These are phyloP conservation scores for Chenopodium suecicum DNA, from an alignment of 148 eudicot species.

Conservation along the genomic window DNA sequence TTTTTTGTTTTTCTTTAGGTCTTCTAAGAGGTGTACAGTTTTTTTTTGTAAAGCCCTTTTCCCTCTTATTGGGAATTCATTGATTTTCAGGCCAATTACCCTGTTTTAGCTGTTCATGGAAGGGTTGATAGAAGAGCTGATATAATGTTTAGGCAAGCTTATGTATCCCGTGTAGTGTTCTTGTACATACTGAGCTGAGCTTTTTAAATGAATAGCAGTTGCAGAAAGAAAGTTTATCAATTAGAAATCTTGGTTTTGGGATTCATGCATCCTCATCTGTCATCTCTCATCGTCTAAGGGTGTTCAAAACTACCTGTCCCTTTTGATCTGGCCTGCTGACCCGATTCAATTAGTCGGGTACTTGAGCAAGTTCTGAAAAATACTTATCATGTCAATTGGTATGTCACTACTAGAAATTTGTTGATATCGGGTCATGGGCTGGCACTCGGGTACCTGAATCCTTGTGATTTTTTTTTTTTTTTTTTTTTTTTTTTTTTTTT, in stretches of 20 bases:
- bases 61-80: background rate
- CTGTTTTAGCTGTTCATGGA: constrained; percentile 15
- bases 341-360: too few relatives aligned
- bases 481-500: too few relatives aligned
- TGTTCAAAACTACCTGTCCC: too few relatives aligned
- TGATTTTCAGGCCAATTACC: constrained; percentile 13
- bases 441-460: too few relatives aligned
- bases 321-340: too few relatives aligned
- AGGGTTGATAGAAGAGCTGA: constrained; percentile 4
- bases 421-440: too few relatives aligned
- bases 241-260: background rate
- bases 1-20: background rate
- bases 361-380: too few relatives aligned
- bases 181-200: constrained; percentile 21
- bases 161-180: constrained; percentile 18
- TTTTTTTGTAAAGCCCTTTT: constrained; percentile 32
- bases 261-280: background rate
- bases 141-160: constrained; percentile 26
- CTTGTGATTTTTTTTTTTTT: too few relatives aligned
- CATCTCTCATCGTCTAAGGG: too few relatives aligned
- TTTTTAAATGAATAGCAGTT: background rate
- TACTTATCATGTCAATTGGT: too few relatives aligned
- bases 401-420: too few relatives aligned
- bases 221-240: background rate
- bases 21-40: constrained; percentile 36